Evolutionary conservation across 2,329 filamentous ascomycete species (phyloP).

Genomic region (Colletotrichum orbiculare): DNA sequence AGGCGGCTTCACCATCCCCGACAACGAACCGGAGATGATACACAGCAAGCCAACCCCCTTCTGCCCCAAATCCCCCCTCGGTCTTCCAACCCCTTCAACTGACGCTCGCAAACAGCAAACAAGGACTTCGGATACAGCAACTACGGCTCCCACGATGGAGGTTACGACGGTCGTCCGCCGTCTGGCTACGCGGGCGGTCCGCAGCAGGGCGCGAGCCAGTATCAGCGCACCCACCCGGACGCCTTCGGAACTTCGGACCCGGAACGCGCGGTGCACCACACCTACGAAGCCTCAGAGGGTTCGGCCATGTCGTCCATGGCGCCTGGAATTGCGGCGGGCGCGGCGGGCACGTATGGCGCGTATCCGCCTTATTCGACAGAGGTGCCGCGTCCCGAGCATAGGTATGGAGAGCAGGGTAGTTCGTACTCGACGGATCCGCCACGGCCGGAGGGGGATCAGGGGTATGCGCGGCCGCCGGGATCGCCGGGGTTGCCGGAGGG

Average conservation of each 20-base stretch:
- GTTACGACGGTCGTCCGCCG: constrained; percentile 35
- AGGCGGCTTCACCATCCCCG: constrained; percentile 49
- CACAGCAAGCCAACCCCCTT: constrained; percentile 7
- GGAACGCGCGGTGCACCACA: neutral
- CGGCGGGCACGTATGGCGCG: constrained; percentile 35
- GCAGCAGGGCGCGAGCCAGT: constrained; percentile 34
- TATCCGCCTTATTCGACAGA: constrained; percentile 18
- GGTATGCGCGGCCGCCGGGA: constrained; percentile 33
- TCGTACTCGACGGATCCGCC: neutral
- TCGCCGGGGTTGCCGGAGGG: constrained; percentile 60
- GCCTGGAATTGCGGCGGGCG: neutral
- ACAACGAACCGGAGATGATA: constrained; percentile 49
- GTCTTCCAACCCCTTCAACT: neutral
- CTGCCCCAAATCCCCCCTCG: neutral
- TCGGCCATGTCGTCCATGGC: neutral
- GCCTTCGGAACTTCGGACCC: constrained; percentile 34
- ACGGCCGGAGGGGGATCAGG: constrained; percentile 34
- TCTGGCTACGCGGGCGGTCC: constrained; percentile 35
- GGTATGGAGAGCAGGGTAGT: constrained; percentile 21
- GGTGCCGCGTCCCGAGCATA: constrained; percentile 19
- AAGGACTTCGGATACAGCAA: constrained; percentile 35
- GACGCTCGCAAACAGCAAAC: neutral
- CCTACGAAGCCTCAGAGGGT: neutral
- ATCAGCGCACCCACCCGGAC: constrained; percentile 27
- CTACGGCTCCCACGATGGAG: constrained; percentile 14